Evolutionary conservation across 331 rosid species (phyloP), one percentile per base, ranked within the genome.

Genomic region (Malus hybrid): DNA sequence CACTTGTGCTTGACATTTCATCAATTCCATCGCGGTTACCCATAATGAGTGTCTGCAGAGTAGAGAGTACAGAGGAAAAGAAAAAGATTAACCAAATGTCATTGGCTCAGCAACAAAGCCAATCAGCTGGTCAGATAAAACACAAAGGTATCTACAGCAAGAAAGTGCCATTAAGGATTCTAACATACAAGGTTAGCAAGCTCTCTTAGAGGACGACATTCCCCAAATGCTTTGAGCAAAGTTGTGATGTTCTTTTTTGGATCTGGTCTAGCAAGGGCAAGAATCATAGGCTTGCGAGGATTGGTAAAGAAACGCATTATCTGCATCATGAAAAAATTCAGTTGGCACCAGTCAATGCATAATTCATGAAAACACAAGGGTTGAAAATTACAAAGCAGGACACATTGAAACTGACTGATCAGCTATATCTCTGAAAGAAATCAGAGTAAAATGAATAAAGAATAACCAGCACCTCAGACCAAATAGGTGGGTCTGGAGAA

Each of bases 201-300:
- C 89, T 94, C 99, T 84, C 80, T 88, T 29, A 94, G 87, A 33
- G 99, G 95, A 74, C 97, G 99, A 66, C 99, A 94, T 83, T 94
- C 99, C 80, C 99, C 99, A 88, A 94, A 94, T 79, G 99, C 99
- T 81, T 89, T 92, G 74, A 94, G 96, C 90, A 94, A 85, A 74
- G 99, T 92, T 75, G 97, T 92, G 82, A 94, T 94, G 87, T 94
- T 94, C 97, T 94, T 94, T 82, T 94, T 94, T 18, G 99, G 99
- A 79, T 94, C 99, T 36, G 99, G 96, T 84, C 99, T 92, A 64
- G 99, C 97, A 80, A 94, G 99, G 74, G 99, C 99, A 62, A 94
- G 97, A 79, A 94, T 92, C 97, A 94, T 89, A 9, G 99, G 99
- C 71, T 94, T 94, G 76, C 93, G 97, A 72, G 99, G 93, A 82